These are phyloP conservation scores for Pseudodiploospora longispora DNA, from an alignment of 2,329 filamentous ascomycete genomes.

Conservation along the genomic window DNA sequence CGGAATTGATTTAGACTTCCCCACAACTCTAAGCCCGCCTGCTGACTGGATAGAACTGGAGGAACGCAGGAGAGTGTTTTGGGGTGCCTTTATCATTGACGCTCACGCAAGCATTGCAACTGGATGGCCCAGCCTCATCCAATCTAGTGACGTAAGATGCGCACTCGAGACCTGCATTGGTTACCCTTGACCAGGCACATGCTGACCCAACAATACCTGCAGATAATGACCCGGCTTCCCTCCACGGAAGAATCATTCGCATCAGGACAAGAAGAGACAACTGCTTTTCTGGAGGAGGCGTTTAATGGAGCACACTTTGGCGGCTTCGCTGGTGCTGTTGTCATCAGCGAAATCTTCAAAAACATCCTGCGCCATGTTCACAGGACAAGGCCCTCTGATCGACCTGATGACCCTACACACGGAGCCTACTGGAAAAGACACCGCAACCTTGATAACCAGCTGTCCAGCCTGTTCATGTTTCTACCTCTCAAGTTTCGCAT, in stretches of 20 bases:
- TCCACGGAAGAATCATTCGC: slow-evolving; percentile 69
- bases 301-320: slow-evolving; percentile 58
- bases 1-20: slow-evolving; percentile 54
- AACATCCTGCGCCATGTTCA: slow-evolving; percentile 75
- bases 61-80: slow-evolving; percentile 78
- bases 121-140: slow-evolving; percentile 78
- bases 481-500: slow-evolving; percentile 68
- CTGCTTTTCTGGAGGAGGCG: slow-evolving; percentile 55
- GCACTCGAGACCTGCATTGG: not conserved
- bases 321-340: slow-evolving; percentile 61
- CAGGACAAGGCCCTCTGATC: slow-evolving; percentile 59
- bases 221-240: slow-evolving; percentile 74
- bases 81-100: slow-evolving; percentile 76
- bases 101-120: slow-evolving; percentile 82
- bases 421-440: slow-evolving; percentile 84
- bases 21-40: slow-evolving; percentile 65
- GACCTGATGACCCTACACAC: slow-evolving; percentile 62
- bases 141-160: slow-evolving; percentile 54
- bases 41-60: slow-evolving; percentile 69
- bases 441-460: slow-evolving; percentile 68
- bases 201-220: not conserved
- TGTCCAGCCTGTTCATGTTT: slow-evolving; percentile 71
- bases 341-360: slow-evolving; percentile 74
- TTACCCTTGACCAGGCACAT: not conserved
- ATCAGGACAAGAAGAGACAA: slow-evolving; percentile 53